Conservation (phyloP, 257 asterid species). For the Linaria vulgaris region DNA sequence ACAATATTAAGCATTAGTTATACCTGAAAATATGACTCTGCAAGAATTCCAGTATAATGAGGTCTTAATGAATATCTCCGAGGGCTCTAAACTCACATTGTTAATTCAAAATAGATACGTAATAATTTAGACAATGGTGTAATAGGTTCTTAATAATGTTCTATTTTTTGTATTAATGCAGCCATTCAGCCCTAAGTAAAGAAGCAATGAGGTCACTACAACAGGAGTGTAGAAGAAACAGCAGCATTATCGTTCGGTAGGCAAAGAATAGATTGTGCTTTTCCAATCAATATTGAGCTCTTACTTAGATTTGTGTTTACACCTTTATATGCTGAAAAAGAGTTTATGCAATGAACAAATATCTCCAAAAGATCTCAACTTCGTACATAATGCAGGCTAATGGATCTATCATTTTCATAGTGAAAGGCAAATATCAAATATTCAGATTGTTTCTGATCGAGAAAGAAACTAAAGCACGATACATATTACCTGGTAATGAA, state of each 20-base stretch:
- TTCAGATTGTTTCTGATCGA: neutral
- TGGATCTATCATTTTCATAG: constrained; percentile 11
- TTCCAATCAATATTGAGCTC: constrained; percentile 37
- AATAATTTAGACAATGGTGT: too few relatives aligned
- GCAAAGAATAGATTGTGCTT: constrained; percentile 20
- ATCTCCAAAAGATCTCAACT: constrained; percentile 32
- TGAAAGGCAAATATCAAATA: constrained; percentile 1
- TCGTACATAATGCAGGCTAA: constrained; percentile 26
- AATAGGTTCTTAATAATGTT: constrained; percentile 3
- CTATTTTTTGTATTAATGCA: constrained; percentile 34
- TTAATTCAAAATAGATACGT: too few relatives aligned
- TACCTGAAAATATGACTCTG: neutral
- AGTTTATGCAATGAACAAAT: constrained; percentile 66
- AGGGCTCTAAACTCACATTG: too few relatives aligned
- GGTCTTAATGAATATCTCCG: too few relatives aligned
- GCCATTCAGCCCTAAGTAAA: constrained; percentile 83
- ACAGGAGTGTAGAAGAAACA: constrained; percentile 32
- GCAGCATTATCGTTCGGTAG: constrained; percentile 10
- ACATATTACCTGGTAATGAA: neutral
- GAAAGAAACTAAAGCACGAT: neutral
- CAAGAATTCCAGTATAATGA: too few relatives aligned
- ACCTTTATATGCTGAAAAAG: constrained; percentile 40
- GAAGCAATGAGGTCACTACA: constrained; percentile 24
- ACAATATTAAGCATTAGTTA: neutral
- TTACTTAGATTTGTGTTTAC: constrained; percentile 34